Evolutionary conservation across 441 rosid species (phyloP).

Genomic region (Gossypium davidsonii): DNA sequence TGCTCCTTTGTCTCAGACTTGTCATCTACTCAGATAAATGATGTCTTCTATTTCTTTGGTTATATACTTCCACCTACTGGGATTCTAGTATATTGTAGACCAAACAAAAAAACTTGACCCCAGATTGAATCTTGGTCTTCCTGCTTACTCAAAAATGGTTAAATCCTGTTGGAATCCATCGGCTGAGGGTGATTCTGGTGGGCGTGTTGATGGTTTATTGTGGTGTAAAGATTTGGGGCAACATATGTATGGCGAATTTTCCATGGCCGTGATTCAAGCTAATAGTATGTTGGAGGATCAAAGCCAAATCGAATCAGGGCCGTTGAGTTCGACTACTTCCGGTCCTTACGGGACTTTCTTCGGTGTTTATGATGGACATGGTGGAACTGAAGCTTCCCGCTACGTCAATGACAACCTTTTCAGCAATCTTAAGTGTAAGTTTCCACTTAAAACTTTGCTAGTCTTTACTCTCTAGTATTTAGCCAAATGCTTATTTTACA

Average conservation of each 20-base stretch:
- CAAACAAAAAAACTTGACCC: slow-evolving; percentile 7
- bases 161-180: slow-evolving; percentile 61
- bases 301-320: slow-evolving; percentile 82
- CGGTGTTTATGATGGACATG: slow-evolving; percentile 87
- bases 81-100: slow-evolving; percentile 17
- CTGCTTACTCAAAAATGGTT: slow-evolving; percentile 37
- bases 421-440: slow-evolving; percentile 58
- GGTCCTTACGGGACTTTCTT: slow-evolving; percentile 59
- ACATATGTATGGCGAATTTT: slow-evolving; percentile 65
- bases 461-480: background rate
- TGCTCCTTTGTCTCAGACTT: slow-evolving; percentile 30
- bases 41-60: slow-evolving; percentile 16
- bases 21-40: slow-evolving; percentile 17
- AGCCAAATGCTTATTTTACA: background rate
- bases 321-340: slow-evolving; percentile 33
- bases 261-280: slow-evolving; percentile 85
- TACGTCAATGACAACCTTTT: slow-evolving; percentile 57
- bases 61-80: slow-evolving; percentile 30
- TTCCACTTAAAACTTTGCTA: background rate
- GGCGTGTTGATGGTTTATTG: slow-evolving; percentile 52
- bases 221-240: slow-evolving; percentile 68
- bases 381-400: slow-evolving; percentile 64
- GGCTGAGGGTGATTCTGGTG: slow-evolving; percentile 26
- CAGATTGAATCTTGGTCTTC: slow-evolving; percentile 19
- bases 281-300: slow-evolving; percentile 66